A percentile compares a stretch with the other conserved stretches of the same genome.
phyloP scores from a whole-genome alignment of 1,284 basidiomycete species.

The Fomitopsis betulina region DNA sequence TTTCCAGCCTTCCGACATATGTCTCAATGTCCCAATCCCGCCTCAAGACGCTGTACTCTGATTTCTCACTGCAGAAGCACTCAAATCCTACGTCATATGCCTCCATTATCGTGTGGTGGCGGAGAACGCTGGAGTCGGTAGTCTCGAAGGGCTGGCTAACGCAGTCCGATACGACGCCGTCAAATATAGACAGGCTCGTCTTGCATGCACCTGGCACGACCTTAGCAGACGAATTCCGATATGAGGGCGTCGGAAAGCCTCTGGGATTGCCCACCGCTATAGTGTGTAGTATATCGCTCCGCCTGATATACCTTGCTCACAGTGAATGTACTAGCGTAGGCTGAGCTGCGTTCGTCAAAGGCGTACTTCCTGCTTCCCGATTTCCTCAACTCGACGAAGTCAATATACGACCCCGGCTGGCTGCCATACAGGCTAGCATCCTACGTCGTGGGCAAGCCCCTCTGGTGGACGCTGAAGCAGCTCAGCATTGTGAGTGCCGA shows the following conservation, averaged over 20 bases:
- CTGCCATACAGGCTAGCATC: constrained; percentile 66
- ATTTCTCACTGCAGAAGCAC: constrained; percentile 78
- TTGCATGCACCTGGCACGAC: constrained; percentile 52
- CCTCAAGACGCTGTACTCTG: constrained; percentile 83
- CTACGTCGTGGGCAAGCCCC: constrained; percentile 69
- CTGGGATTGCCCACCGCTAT: constrained; percentile 78
- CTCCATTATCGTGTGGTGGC: constrained; percentile 88
- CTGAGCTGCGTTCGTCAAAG: constrained; percentile 49
- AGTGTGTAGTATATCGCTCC: constrained; percentile 46
- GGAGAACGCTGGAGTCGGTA: constrained; percentile 58
- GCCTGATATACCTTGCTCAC: constrained; percentile 1
- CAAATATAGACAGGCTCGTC: constrained; percentile 51
- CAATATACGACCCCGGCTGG: constrained; percentile 68
- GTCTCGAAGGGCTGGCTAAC: constrained; percentile 56
- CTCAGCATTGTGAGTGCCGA: constrained; percentile 66
- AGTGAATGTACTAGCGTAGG: constrained; percentile 35
- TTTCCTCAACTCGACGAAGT: constrained; percentile 56
- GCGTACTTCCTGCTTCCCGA: constrained; percentile 47
- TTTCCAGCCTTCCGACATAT: constrained; percentile 43
- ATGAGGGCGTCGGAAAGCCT: constrained; percentile 74
- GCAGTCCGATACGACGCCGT: constrained; percentile 20
- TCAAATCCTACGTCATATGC: constrained; percentile 83
- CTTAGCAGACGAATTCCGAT: constrained; percentile 58
- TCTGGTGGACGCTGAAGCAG: constrained; percentile 85
- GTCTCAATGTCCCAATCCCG: constrained; percentile 51